Base-by-base conservation (phyloP, 805 yeast genomes). In the Vanderwaltozyma polyspora region DNA sequence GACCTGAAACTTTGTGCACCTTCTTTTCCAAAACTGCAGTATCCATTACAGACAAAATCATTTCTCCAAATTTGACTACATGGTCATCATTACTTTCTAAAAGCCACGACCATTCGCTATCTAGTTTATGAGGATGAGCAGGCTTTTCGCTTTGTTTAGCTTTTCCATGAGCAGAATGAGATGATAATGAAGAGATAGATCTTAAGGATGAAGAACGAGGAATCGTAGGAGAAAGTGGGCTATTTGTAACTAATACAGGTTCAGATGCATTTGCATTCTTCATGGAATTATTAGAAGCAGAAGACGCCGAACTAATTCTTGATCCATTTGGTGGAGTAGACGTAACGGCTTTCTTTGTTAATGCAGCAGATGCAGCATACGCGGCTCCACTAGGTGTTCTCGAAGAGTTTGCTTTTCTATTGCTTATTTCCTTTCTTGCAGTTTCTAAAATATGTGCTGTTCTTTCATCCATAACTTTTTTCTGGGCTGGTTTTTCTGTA, bases 21-120 rank as follows among this genome's bases (percentile, higher is more conserved):
- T 43, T 45, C 52, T 63, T 72, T 40, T 78, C 84, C 42, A 80
- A 67, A 0, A 39, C 31, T 5, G 68, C 76, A 0, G 74, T 69
- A 3, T 61, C 49, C 7, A 68, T 59, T 33, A 62, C 57, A 5
- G 63, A 55, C 2, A 71, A 69, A 25, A 62, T 59, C 4, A 75
- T 66, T 21, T 73, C 69, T 1, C 80, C 83, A 21, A 67, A 67
- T 40, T 67, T 72, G 31, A 76, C 37, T 1, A 79, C 66, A 37
- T 85, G 62, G 47, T 80, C 91, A 33, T 76, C 75, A 1, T 65
- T 56, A 46, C 69, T 72, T 16, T 55, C 59, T 41, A 80, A 55
- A 45, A 61, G 75, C 26, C 64, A 61, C 5, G 64, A 63, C 80
- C 84, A 79, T 13, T 74, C 71, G 27, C 67, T 51, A 48, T 79